Base-by-base conservation (phyloP, 2,329 filamentous ascomycete genomes). In the Dryadomyces quercus-mongolicae region DNA sequence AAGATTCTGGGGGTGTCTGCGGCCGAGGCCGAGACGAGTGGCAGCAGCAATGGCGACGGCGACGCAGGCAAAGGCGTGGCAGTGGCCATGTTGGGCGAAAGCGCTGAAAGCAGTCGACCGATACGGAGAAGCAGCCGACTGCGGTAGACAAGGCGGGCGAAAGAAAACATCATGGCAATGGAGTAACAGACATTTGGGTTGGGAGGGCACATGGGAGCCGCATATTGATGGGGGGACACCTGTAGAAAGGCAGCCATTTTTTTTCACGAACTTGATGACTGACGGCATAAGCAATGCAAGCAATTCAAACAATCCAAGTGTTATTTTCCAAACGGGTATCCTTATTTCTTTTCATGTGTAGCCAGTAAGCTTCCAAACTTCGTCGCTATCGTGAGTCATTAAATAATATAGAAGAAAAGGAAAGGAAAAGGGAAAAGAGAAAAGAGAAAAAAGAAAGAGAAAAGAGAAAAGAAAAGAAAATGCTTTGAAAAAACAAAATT, bases 1-100 rank as follows among this genome's bases (percentile, higher is more conserved):
- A 71, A 70, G 58, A 74, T 77, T 67, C 54, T 64, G 55, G 65
- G 61, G 12, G 58, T 52, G 42, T 43, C 44, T 36, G 40, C 15
- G 15, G 52, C 21, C 13, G 48, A 15, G 9, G 44, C 21, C 31
- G 36, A 40, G 36, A 40, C 36, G 15, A 40, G 12, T 42, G 5
- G 42, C 50, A 8, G 20, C 49, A 20, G 50, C 16, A n/a, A 6
- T 31, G 25, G 25, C 25, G 8, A 31, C 25, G 25, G 25, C 25
- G 25, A 31, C 25, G 4, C 25, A 31, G 8, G 8, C 25, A 31
- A 31, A 8, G 25, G 8, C 25, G 25, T 31, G 8, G 4, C 25
- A 31, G 25, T 8, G 25, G 25, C 8, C 8, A 4, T 31, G 25
- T 31, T 31, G 25, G 25, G n/a, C 38, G 38, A 20, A 20, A 22